Percentiles rank a stretch among this genome's conserved stretches.
Evolutionary conservation across 2,329 filamentous ascomycete genomes (phyloP).

Genomic region (Mycosphaerella arachidis): DNA sequence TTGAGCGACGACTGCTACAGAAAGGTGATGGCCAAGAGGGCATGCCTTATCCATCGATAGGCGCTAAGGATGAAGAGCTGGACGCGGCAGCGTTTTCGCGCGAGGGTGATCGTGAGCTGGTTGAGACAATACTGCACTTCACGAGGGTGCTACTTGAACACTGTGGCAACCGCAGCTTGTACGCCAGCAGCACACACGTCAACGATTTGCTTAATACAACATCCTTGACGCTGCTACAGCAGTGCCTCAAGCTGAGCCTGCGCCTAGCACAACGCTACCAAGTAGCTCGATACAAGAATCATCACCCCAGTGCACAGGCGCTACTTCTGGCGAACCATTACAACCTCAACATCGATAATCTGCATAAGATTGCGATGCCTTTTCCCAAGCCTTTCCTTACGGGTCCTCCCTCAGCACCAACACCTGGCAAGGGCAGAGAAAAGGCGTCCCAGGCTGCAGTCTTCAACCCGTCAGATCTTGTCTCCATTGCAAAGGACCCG

Average conservation of each 20-base stretch:
- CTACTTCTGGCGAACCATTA: constrained; percentile 80
- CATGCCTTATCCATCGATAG: constrained; percentile 21
- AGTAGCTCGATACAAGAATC: constrained; percentile 67
- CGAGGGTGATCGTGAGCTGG: constrained; percentile 75
- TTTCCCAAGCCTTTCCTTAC: constrained; percentile 64
- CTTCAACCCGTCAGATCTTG: constrained; percentile 79
- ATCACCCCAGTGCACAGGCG: constrained; percentile 57
- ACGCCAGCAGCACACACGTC: constrained; percentile 85
- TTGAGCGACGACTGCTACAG: constrained; percentile 62
- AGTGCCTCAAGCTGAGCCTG: constrained; percentile 73
- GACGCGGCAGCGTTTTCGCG: constrained; percentile 54
- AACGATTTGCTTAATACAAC: constrained; percentile 87
- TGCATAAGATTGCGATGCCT: constrained; percentile 77
- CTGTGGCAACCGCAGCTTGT: constrained; percentile 94
- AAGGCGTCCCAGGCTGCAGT: constrained; percentile 53
- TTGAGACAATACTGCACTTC: constrained; percentile 78
- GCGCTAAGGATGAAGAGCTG: constrained; percentile 29
- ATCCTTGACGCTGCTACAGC: constrained; percentile 70
- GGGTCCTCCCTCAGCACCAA: constrained; percentile 49
- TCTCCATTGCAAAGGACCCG: constrained; percentile 61
- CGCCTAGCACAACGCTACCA: constrained; percentile 90
- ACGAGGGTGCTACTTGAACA: constrained; percentile 85
- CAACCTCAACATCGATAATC: constrained; percentile 66
- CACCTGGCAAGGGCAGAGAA: constrained; percentile 70
- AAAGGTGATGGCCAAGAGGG: constrained; percentile 53